Evolutionary conservation across 306 rosid species (phyloP).

Genomic region (Vigna radiata): DNA sequence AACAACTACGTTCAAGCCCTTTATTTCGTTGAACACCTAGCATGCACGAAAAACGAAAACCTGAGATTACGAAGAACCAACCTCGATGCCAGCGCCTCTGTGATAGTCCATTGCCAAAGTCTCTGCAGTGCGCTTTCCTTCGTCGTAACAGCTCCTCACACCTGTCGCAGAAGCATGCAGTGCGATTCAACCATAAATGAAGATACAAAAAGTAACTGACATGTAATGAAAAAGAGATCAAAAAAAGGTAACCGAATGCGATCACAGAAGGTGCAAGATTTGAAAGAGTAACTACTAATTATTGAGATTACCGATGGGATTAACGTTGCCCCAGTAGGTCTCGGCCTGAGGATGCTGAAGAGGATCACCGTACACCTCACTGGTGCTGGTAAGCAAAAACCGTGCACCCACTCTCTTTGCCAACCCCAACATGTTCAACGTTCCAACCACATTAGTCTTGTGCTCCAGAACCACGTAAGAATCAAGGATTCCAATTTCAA

Average conservation of each 20-base stretch:
- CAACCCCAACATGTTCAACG: conserved; percentile 87
- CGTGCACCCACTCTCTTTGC: conserved; percentile 90
- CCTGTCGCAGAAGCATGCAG: conserved; percentile 49
- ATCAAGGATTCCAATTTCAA: conserved; percentile 53
- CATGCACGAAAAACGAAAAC: background rate
- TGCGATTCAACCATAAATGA: background rate
- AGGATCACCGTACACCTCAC: conserved; percentile 97
- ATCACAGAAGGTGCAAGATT: too few species aligned
- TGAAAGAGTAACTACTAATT: too few species aligned
- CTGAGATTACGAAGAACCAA: conserved; percentile 32
- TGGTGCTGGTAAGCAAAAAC: conserved; percentile 88
- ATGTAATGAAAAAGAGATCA: background rate
- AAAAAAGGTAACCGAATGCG: too few species aligned
- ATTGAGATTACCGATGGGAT: conserved; percentile 72
- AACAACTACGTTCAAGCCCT: background rate
- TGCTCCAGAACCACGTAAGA: conserved; percentile 42
- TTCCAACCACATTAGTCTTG: conserved; percentile 98
- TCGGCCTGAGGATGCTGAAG: conserved; percentile 93
- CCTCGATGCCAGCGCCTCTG: conserved; percentile 96
- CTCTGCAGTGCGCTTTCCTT: conserved; percentile 96
- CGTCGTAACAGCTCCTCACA: conserved; percentile 94
- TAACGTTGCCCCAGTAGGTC: conserved; percentile 95
- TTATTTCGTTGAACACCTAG: background rate
- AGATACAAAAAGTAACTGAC: background rate
- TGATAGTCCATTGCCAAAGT: conserved; percentile 92